Evolutionary conservation across 2,329 filamentous ascomycete species (phyloP).

Genomic region (Diaporthe caulivora): DNA sequence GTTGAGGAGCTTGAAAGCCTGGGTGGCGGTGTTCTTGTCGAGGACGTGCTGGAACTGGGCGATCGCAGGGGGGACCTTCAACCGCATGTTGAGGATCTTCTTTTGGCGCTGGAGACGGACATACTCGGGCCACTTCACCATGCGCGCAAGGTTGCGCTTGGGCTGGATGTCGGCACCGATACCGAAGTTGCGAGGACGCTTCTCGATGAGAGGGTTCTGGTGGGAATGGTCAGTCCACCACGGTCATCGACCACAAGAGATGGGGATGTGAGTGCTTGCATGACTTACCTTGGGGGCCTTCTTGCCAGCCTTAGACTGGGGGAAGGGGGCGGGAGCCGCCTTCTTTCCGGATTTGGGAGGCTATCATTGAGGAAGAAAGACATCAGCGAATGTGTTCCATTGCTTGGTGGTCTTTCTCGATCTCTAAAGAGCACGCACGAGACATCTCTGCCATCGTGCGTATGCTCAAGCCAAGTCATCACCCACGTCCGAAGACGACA

Average conservation of each 20-base stretch:
- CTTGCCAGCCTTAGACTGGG: conserved; percentile 93
- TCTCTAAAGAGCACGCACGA: conserved; percentile 85
- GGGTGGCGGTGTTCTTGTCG: conserved; percentile 95
- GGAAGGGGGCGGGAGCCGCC: conserved; percentile 96
- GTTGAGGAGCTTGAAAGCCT: conserved; percentile 99
- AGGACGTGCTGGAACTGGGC: conserved; percentile 98
- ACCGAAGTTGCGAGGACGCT: conserved; percentile 96
- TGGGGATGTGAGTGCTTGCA: neutral
- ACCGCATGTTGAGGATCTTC: conserved; percentile 97
- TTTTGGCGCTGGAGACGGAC: conserved; percentile 94
- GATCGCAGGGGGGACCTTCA: conserved; percentile 98
- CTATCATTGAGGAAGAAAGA: conserved; percentile 99
- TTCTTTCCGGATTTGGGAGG: conserved; percentile 99
- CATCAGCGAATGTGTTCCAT: conserved; percentile 90
- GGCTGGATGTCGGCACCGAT: conserved; percentile 99
- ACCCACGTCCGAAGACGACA: conserved; percentile 60
- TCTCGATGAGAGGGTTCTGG: conserved; percentile 99
- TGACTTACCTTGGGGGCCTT: conserved; percentile 93
- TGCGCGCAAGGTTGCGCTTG: conserved; percentile 92
- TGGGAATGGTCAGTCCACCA: conserved; percentile 40
- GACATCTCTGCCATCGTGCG: conserved; percentile 67
- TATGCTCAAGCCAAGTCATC: conserved; percentile 76
- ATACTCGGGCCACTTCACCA: conserved; percentile 99
- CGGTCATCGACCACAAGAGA: conserved; percentile 2
- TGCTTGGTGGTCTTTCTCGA: conserved; percentile 82